A percentile compares a stretch with the other conserved stretches of the same genome.
These are phyloP conservation scores for Leptodontidium sp. DNA, from an alignment of 2,329 filamentous ascomycete genomes.

Conservation along the genomic window DNA sequence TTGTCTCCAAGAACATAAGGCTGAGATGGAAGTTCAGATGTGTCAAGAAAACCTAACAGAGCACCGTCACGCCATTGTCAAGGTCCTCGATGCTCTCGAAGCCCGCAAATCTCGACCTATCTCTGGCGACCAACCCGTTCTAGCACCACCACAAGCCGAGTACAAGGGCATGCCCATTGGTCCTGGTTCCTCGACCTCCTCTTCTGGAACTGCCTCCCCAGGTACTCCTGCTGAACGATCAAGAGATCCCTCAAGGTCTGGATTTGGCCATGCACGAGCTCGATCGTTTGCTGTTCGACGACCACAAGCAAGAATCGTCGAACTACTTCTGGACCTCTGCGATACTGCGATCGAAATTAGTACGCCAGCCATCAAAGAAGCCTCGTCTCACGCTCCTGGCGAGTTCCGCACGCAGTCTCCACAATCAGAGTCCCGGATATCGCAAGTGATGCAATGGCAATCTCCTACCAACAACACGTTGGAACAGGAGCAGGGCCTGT, in stretches of 20 bases:
- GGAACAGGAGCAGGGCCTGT: conserved; percentile 91
- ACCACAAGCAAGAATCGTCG: conserved; percentile 91
- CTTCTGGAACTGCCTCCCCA: conserved; percentile 75
- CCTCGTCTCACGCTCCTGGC: conserved; percentile 69
- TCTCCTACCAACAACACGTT: conserved; percentile 90
- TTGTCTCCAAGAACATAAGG: conserved; percentile 93
- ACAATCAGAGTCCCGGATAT: conserved; percentile 92
- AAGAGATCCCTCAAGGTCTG: conserved; percentile 70
- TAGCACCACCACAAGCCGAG: conserved; percentile 68
- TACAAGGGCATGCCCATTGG: conserved; percentile 91
- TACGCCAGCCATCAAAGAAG: conserved; percentile 90
- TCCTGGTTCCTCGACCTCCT: conserved; percentile 70
- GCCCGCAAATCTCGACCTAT: conserved; percentile 73
- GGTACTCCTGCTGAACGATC: conserved; percentile 76
- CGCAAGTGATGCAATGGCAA: conserved; percentile 95
- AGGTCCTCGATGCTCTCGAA: conserved; percentile 91
- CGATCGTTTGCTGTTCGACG: conserved; percentile 91
- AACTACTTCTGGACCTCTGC: conserved; percentile 92
- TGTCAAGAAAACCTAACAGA: conserved; percentile 91
- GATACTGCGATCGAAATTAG: conserved; percentile 96
- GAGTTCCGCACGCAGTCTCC: conserved; percentile 94
- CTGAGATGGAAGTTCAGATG: conserved; percentile 98
- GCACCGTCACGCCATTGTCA: conserved; percentile 93
- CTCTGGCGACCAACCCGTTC: conserved; percentile 57
- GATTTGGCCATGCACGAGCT: conserved; percentile 80